Base-by-base conservation (phyloP, 768 basidiomycete species). In the Fomitopsis pulvina region DNA sequence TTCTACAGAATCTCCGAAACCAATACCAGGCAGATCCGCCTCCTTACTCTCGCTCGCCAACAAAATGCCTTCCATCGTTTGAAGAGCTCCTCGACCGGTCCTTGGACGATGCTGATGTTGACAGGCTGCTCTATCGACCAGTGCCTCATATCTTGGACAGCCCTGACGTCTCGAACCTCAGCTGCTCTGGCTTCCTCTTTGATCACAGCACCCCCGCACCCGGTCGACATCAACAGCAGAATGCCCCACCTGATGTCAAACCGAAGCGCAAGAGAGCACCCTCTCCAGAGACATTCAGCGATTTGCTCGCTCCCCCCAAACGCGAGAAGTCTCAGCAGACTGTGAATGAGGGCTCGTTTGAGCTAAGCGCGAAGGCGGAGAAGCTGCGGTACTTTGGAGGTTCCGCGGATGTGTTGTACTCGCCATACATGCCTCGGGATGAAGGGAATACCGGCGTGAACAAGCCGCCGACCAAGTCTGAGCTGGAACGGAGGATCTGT, bases 251-350 rank as follows among this genome's bases (percentile, higher is more conserved):
- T 25, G 34, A 43, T 46, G 21, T 47, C 57, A 47, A 62, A 22
- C 32, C 21, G n/a, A 45, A 66, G 50, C 64, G 67, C 29, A 71
- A 69, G 53, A 61, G 69, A 28, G 60, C 62, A 34, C 54, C 62
- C 24, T 45, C 55, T 28, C 38, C 34, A 18, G 47, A 38, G 26
- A 54, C 49, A 1, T 76, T 73, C 59, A 73, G 67, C 48, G 74
- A 76, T 52, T 62, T 78, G 18, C 56, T 56, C 8, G 74, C 72
- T 3, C 66, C 74, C 14, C 54, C 71, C 14, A 73, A 72, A 53
- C 69, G 73, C 51, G 69, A 68, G 26, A 69, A 67, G 50, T 80
- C 80, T n/a, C 42, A 62, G 42, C 61, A 64, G 14, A 71, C 68
- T 21, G 60, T 68, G 28, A 70, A 75, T 53, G 69, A 74, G 28